Evolutionary conservation across 1,284 basidiomycete genomes (phyloP), one percentile per base, ranked within the genome.

Genomic region (Chalciporus sp.): DNA sequence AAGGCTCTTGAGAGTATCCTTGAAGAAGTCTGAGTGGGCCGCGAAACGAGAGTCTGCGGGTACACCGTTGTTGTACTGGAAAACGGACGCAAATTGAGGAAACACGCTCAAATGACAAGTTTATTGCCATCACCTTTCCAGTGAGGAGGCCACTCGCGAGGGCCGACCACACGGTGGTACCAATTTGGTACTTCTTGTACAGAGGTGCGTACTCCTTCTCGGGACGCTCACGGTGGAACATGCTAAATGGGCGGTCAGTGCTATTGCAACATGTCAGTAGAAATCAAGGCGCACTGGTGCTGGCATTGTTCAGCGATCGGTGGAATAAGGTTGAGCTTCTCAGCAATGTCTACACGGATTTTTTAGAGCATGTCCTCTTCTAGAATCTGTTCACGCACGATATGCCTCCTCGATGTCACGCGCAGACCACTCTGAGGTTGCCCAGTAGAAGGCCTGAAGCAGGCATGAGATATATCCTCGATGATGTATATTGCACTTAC

Each of bases 301-400:
- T 84, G 79, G 51, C 79, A 79, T 67, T 87, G 86, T 63, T 88
- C 86, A 37, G 76, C 78, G 28, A 78, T 74, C 2, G 86, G 86
- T n/a, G 76, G 71, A 53, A 85, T 78, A 50, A 88, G 72, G 60
- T 78, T 77, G 47, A 85, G 77, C 42, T 77, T 76, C 51, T 76
- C 73, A 12, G 85, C 84, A 47, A 88, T 69, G 42, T 80, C 76
- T 72, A 31, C 16, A 40, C 1, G 14, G 27, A 20, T 14, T 6
- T 10, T 16, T 62, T 20, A 54, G 19, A 11, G 14, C 23, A 37
- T 11, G 28, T 29, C 2, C 4, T 17, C 39, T 23, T 29, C 7
- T 44, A 23, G 1, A 23, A 17, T 10, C 19, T 17, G 16, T 29
- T 17, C 20, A 69, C 73, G 20, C 54, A 74, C 74, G 74, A 58